Conservation (phyloP, 371 early-diverging fungal genomes). For the Mortierella sp. region DNA sequence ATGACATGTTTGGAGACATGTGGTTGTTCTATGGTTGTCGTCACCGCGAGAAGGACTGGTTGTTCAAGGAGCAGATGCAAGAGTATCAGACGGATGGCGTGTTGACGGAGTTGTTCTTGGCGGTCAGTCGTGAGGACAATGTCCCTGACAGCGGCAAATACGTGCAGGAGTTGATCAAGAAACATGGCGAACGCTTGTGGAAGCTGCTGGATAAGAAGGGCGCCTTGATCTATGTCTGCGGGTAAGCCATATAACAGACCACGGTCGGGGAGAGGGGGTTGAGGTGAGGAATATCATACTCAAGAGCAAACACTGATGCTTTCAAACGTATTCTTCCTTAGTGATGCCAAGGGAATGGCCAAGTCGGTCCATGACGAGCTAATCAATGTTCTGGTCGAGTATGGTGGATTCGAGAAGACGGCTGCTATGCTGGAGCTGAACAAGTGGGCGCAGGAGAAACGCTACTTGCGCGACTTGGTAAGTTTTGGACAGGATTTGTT, state of each 20-base stretch:
- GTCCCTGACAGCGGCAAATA: conserved; percentile 64
- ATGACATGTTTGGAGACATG: conserved; percentile 75
- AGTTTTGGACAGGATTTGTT: no score
- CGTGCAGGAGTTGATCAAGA: conserved; percentile 84
- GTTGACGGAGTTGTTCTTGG: conserved; percentile 64
- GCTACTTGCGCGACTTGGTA: conserved; percentile 80
- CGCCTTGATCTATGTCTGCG: conserved; percentile 87
- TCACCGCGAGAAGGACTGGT: conserved; percentile 79
- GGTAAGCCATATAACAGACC: conserved; percentile 51
- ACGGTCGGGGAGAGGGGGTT: not conserved
- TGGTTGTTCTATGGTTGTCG: conserved; percentile 95
- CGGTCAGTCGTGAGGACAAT: conserved; percentile 69
- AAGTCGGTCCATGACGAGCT: conserved; percentile 84
- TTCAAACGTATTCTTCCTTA: no score
- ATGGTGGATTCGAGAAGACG: conserved; percentile 57
- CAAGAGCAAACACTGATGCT: no score
- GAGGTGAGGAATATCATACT: no score
- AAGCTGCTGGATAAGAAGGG: conserved; percentile 67
- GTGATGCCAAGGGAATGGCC: conserved; percentile 91
- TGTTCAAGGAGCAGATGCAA: conserved; percentile 88
- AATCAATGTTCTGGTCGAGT: conserved; percentile 68
- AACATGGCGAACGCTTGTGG: conserved; percentile 63
- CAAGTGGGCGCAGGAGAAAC: conserved; percentile 70
- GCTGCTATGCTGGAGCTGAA: conserved; percentile 70
- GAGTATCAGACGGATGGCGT: conserved; percentile 61